Evolutionary conservation across 495 filamentous ascomycete species (phyloP).

Genomic region (Melanomma pulvis-pyrius): DNA sequence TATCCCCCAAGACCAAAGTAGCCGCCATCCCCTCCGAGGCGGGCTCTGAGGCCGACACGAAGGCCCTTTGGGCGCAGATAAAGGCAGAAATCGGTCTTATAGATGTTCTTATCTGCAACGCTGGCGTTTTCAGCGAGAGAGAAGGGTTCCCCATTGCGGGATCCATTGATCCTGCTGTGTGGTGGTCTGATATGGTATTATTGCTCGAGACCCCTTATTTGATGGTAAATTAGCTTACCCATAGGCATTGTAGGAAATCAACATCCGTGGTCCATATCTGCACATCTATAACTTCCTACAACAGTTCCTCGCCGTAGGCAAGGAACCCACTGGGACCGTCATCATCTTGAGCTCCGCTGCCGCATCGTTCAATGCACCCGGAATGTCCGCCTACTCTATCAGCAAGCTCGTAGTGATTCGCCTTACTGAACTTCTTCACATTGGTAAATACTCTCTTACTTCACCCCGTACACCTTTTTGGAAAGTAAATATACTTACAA

Average conservation of each 20-base stretch:
- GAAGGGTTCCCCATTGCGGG: slow-evolving; percentile 9
- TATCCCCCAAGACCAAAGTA: slow-evolving; percentile 19
- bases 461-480: neutral
- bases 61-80: slow-evolving; percentile 20
- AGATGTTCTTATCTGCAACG: slow-evolving; percentile 34
- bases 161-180: slow-evolving; percentile 11
- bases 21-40: slow-evolving; percentile 15
- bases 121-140: slow-evolving; percentile 18
- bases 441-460: slow-evolving; percentile 11
- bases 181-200: slow-evolving; percentile 36
- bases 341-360: slow-evolving; percentile 25
- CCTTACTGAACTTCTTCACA: slow-evolving; percentile 7
- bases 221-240: neutral
- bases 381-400: slow-evolving; percentile 18
- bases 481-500: no score
- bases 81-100: slow-evolving; percentile 22
- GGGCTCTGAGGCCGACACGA: slow-evolving; percentile 9
- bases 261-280: slow-evolving; percentile 29
- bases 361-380: slow-evolving; percentile 12
- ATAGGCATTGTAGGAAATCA: slow-evolving; percentile 25
- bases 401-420: slow-evolving; percentile 16
- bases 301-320: neutral
- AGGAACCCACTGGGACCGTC: slow-evolving; percentile 21
- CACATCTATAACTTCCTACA: slow-evolving; percentile 29
- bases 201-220: no score